Percentiles rank a stretch among this genome's conserved stretches.
Evolutionary conservation across 768 basidiomycete species (phyloP).

Genomic region (Auriscalpium orientale): DNA sequence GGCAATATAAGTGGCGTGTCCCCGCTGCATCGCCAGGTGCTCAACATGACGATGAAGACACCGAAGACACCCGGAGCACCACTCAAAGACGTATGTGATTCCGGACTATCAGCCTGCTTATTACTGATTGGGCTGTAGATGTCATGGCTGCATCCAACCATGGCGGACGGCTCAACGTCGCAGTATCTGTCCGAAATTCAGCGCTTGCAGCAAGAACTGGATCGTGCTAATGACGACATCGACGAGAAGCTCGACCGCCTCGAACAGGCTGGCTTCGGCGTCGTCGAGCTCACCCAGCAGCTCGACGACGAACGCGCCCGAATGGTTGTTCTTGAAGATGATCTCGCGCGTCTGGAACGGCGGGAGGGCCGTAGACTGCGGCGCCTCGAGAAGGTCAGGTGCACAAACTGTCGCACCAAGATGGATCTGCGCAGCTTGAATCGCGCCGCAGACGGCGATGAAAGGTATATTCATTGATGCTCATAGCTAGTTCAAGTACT

Average conservation of each 20-base stretch:
- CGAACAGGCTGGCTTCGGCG: slow-evolving; percentile 71
- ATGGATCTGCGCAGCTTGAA: slow-evolving; percentile 42
- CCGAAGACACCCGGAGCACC: slow-evolving; percentile 79
- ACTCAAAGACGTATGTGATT: slow-evolving; percentile 58
- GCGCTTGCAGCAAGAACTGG: slow-evolving; percentile 67
- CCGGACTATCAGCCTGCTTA: background rate
- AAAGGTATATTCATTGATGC: slow-evolving; percentile 39
- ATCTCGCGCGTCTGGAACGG: slow-evolving; percentile 55
- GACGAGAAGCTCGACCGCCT: slow-evolving; percentile 86
- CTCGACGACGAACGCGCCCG: slow-evolving; percentile 63
- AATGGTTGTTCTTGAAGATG: slow-evolving; percentile 54
- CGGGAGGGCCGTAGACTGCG: slow-evolving; percentile 63
- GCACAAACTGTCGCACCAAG: slow-evolving; percentile 61
- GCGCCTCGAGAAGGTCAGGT: slow-evolving; percentile 54
- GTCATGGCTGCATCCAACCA: slow-evolving; percentile 64
- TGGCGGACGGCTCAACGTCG: slow-evolving; percentile 45
- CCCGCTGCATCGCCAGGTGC: slow-evolving; percentile 67
- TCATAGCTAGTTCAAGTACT: background rate
- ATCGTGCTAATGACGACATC: slow-evolving; percentile 73
- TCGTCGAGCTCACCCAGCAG: slow-evolving; percentile 60
- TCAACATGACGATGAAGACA: slow-evolving; percentile 58
- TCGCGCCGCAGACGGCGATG: slow-evolving; percentile 39
- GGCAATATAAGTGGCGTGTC: slow-evolving; percentile 54
- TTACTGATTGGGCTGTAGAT: slow-evolving; percentile 34
- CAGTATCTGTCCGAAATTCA: slow-evolving; percentile 68